These are phyloP conservation scores for Dipodascus albidus DNA, from an alignment of 805 yeast genomes.

Conservation along the genomic window DNA sequence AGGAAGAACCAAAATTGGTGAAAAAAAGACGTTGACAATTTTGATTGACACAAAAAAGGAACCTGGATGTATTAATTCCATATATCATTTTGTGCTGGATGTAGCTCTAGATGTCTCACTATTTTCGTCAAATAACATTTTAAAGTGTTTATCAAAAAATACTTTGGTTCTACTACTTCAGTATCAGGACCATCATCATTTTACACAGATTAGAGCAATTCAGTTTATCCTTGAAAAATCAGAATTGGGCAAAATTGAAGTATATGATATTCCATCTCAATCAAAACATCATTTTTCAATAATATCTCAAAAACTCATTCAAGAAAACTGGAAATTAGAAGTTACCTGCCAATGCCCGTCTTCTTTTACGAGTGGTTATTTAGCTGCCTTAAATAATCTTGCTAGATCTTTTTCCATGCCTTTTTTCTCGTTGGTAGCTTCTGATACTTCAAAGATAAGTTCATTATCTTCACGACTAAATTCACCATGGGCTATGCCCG, in stretches of 20 bases:
- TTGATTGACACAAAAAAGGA: not conserved
- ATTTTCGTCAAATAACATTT: not conserved
- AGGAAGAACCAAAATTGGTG: not conserved
- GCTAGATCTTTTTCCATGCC: constrained; percentile 11
- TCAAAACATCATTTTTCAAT: not conserved
- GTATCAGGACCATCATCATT: not conserved
- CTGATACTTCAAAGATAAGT: constrained; percentile 10
- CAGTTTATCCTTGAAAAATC: not conserved
- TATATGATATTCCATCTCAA: not conserved
- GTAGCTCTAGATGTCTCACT: not conserved
- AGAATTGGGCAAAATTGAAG: not conserved
- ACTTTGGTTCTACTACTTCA: not conserved
- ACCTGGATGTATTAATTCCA: not conserved
- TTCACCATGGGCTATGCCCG: constrained; percentile 15
- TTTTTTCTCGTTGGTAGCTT: constrained; percentile 10
- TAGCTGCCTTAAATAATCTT: constrained; percentile 8
- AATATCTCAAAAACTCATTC: not conserved
- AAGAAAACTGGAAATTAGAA: not conserved
- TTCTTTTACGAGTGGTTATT: not conserved
- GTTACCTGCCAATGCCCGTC: not conserved
- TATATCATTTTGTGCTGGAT: not conserved
- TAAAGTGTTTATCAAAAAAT: not conserved
- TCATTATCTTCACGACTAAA: constrained; percentile 11
- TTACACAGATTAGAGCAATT: not conserved
- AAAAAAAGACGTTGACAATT: not conserved